These are phyloP conservation scores for Lachnellula subtilissima DNA, from an alignment of 2,329 filamentous ascomycete species.

Conservation along the genomic window DNA sequence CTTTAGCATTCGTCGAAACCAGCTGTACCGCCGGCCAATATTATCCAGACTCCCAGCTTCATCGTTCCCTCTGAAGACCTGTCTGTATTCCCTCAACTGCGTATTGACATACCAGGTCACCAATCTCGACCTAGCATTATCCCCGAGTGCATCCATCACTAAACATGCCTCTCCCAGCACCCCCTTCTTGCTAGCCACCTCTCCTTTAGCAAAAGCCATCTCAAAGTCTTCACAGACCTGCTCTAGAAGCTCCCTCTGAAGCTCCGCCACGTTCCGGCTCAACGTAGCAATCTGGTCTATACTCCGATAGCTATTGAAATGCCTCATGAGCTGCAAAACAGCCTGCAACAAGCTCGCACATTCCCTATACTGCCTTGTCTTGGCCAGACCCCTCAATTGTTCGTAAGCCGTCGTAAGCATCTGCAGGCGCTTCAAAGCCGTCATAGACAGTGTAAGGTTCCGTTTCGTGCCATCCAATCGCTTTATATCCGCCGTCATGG, in stretches of 20 bases:
- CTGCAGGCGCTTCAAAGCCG: constrained; percentile 89
- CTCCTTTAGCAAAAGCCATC: constrained; percentile 84
- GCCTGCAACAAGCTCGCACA: constrained; percentile 91
- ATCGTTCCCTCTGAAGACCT: constrained; percentile 93
- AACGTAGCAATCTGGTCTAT: constrained; percentile 97
- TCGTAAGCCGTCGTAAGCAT: constrained; percentile 99
- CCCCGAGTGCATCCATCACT: constrained; percentile 92
- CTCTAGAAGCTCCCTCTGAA: constrained; percentile 88
- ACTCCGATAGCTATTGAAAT: constrained; percentile 96
- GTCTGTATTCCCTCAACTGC: constrained; percentile 88
- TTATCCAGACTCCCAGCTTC: constrained; percentile 96
- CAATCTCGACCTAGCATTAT: constrained; percentile 74
- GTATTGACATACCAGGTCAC: constrained; percentile 99
- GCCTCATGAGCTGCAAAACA: constrained; percentile 94
- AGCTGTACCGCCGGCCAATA: constrained; percentile 88
- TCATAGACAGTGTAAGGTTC: constrained; percentile 97
- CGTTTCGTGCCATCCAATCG: constrained; percentile 92
- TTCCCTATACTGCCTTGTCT: constrained; percentile 86
- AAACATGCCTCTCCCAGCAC: constrained; percentile 82
- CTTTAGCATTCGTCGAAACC: constrained; percentile 95
- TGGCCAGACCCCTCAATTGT: constrained; percentile 77
- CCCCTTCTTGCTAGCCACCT: constrained; percentile 64
- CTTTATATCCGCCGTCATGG: constrained; percentile 99
- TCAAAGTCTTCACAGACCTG: constrained; percentile 99
- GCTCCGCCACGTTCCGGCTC: constrained; percentile 85